These are phyloP conservation scores for Labyrinthula sp. DNA, from an alignment of 352 stramenopile species.

Conservation along the genomic window DNA sequence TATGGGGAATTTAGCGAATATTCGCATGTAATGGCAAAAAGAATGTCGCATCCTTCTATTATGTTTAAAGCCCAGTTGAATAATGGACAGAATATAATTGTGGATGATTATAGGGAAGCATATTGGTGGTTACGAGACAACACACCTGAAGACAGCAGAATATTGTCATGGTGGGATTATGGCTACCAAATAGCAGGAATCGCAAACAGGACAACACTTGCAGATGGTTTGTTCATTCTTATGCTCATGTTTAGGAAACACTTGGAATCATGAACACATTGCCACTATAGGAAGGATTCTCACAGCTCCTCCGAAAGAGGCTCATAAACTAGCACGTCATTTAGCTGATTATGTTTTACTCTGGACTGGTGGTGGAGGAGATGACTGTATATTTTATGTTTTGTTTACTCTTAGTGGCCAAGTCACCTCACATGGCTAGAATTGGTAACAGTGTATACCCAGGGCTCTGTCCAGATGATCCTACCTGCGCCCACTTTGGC, in stretches of 20 bases:
- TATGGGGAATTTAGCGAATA: conserved; percentile 38
- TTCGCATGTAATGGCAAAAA: conserved; percentile 35
- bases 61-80: conserved; percentile 47
- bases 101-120: conserved; percentile 90
- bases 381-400: too few relatives aligned
- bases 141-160: conserved; percentile 48
- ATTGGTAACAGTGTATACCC: conserved; percentile 60
- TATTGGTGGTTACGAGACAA: conserved; percentile 66
- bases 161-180: conserved; percentile 70
- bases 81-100: conserved; percentile 54
- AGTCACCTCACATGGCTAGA: conserved; percentile 70
- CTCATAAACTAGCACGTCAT: conserved; percentile 59
- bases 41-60: conserved; percentile 46
- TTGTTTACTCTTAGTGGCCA: conserved; percentile 75
- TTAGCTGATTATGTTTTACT: conserved; percentile 75
- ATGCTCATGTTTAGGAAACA: too few relatives aligned
- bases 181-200: conserved; percentile 71
- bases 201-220: conserved; percentile 50
- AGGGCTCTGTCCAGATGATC: conserved; percentile 51
- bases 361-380: conserved; percentile 57
- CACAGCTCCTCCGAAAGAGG: conserved; percentile 53
- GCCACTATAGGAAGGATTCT: conserved; percentile 65
- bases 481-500: conserved; percentile 65
- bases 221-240: too few relatives aligned
- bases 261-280: conserved; percentile 89